These are phyloP conservation scores for Ophiorrhiza pumila DNA, from an alignment of 257 asterid species.

Conservation along the genomic window DNA sequence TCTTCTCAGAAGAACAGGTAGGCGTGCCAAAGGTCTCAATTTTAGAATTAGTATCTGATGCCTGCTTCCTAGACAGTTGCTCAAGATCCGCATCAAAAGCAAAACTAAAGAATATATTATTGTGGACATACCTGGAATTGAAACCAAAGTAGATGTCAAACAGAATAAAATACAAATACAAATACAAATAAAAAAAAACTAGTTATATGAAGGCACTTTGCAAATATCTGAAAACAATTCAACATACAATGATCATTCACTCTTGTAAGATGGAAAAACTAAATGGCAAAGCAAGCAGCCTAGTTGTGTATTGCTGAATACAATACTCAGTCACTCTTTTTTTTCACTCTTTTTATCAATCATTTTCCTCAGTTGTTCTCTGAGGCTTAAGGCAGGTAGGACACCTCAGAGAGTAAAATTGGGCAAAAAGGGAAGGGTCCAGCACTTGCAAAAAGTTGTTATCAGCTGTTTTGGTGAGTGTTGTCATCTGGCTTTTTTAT, in stretches of 20 bases:
- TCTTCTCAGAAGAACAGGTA: conserved; percentile 36
- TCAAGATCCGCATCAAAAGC: conserved; percentile 86
- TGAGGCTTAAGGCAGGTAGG: neutral
- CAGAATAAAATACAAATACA: neutral
- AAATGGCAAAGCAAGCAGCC: neutral
- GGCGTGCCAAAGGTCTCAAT: conserved; percentile 31
- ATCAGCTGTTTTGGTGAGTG: neutral
- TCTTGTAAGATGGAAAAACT: neutral
- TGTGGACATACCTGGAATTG: conserved; percentile 81
- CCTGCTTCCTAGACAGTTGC: conserved; percentile 53
- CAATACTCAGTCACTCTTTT: neutral
- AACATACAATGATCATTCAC: neutral
- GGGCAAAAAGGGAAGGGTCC: neutral
- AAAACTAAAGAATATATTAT: conserved; percentile 95
- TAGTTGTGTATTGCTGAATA: neutral
- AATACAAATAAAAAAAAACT: neutral
- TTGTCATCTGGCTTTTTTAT: neutral
- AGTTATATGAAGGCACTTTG: conserved; percentile 3
- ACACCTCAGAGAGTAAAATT: neutral
- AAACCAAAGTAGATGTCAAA: conserved; percentile 22
- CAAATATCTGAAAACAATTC: neutral
- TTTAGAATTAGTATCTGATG: conserved; percentile 46
- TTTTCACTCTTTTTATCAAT: neutral
- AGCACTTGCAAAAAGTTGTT: neutral
- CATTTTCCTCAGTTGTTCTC: neutral